A percentile compares a stretch with the other conserved stretches of the same genome.
Evolutionary conservation across 2,329 filamentous ascomycete genomes (phyloP).

Genomic region (Ophiocordyceps sinensis): DNA sequence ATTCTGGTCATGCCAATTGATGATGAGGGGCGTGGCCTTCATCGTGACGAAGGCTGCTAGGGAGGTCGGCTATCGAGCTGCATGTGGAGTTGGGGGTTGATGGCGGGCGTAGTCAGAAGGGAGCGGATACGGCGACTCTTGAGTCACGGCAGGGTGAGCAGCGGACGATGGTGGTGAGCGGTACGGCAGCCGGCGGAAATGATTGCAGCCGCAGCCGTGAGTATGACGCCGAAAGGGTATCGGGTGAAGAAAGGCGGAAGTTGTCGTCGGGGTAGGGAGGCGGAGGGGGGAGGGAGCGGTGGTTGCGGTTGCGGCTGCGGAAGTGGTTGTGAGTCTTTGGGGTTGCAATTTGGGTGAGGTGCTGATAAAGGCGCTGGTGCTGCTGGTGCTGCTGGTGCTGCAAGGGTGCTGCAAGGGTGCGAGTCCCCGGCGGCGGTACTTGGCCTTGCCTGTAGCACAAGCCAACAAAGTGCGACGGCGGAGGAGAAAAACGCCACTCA

Average conservation of each 20-base stretch:
- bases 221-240: too few relatives aligned
- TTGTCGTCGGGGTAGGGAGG: background rate
- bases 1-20: constrained; percentile 98
- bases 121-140: background rate
- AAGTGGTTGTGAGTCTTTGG: background rate
- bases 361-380: background rate
- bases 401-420: background rate
- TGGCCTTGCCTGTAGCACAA: background rate
- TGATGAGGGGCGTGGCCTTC: constrained; percentile 92
- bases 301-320: background rate
- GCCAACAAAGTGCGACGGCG: background rate
- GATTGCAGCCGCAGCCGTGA: too few relatives aligned
- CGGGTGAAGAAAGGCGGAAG: background rate
- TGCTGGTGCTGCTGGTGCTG: background rate
- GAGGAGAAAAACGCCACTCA: background rate
- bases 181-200: too few relatives aligned
- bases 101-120: background rate
- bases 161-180: too few relatives aligned
- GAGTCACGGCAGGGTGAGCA: background rate
- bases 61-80: constrained; percentile 13
- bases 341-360: too few relatives aligned
- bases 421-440: background rate
- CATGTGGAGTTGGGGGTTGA: constrained; percentile 11
- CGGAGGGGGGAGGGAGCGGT: background rate
- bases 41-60: constrained; percentile 37